Evolutionary conservation across 1,139 yeast genomes (phyloP).

Genomic region (Sugiyamaella novakii): DNA sequence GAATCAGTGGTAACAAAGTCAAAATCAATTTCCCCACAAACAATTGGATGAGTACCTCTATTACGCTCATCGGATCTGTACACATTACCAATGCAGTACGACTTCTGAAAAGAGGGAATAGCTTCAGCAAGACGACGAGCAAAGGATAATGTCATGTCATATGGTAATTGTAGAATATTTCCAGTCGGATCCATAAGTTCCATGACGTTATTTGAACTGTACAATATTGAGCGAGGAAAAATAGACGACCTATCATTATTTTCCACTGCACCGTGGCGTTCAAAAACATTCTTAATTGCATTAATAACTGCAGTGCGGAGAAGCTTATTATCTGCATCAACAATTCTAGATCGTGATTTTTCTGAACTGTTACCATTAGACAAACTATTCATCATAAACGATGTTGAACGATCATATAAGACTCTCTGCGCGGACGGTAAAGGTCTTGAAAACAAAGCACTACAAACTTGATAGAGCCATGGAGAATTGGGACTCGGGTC

Average conservation of each 20-base stretch:
- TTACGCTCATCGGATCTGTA: conserved; percentile 63
- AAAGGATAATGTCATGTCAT: conserved; percentile 84
- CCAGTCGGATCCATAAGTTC: conserved; percentile 86
- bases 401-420: conserved; percentile 60
- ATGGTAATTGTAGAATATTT: conserved; percentile 81
- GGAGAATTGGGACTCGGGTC: conserved; percentile 78
- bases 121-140: conserved; percentile 78
- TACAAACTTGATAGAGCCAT: conserved; percentile 91
- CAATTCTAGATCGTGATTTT: conserved; percentile 17
- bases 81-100: conserved; percentile 72
- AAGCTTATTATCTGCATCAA: conserved; percentile 38
- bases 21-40: conserved; percentile 80
- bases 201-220: conserved; percentile 63
- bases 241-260: conserved; percentile 58
- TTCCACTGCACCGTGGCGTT: conserved; percentile 84
- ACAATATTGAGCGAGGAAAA: conserved; percentile 80
- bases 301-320: conserved; percentile 49
- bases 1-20: conserved; percentile 60
- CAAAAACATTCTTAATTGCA: conserved; percentile 62
- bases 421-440: conserved; percentile 80
- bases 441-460: conserved; percentile 79
- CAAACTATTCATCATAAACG: conserved; percentile 20
- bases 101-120: conserved; percentile 58
- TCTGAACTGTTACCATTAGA: conserved; percentile 17
- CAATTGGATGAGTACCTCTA: conserved; percentile 71